These are phyloP conservation scores for Colletotrichum plurivorum DNA, from an alignment of 2,329 filamentous ascomycete genomes.

Conservation along the genomic window DNA sequence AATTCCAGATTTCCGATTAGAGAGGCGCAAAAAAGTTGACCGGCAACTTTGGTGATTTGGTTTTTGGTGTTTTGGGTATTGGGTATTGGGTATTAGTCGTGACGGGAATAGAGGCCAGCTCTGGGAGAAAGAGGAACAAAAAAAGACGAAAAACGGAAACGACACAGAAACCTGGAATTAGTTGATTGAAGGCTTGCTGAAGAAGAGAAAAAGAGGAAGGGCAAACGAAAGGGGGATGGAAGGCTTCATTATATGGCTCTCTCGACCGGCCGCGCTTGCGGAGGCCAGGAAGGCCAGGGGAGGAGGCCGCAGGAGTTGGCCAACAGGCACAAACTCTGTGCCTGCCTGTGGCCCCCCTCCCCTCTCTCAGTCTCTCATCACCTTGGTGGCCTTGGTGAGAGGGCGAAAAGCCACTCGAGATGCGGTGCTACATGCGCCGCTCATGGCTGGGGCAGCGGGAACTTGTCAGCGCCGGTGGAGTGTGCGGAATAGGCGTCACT, in stretches of 20 bases:
- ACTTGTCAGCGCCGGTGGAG: constrained; percentile 36
- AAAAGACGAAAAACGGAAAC: constrained; percentile 54
- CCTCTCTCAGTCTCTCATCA: too few relatives aligned
- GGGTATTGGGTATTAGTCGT: constrained; percentile 47
- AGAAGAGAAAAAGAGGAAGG: constrained; percentile 64
- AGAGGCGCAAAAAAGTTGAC: constrained; percentile 57
- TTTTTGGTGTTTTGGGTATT: constrained; percentile 42
- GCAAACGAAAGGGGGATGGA: constrained; percentile 54
- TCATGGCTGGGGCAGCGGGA: constrained; percentile 34
- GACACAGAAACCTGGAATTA: constrained; percentile 69
- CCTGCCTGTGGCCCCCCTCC: not conserved
- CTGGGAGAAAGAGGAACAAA: constrained; percentile 57
- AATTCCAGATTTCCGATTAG: constrained; percentile 67
- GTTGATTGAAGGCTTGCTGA: constrained; percentile 75
- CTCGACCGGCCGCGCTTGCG: constrained; percentile 26
- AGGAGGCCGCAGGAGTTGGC: constrained; percentile 26
- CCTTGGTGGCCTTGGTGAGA: not conserved
- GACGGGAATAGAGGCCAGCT: constrained; percentile 68
- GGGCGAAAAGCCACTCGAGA: constrained; percentile 27
- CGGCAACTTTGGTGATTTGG: constrained; percentile 52
- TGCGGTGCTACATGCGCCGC: constrained; percentile 35
- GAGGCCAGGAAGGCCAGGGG: constrained; percentile 20
- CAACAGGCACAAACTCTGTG: constrained; percentile 5
- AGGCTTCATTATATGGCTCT: constrained; percentile 51
- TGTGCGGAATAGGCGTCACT: constrained; percentile 34